Evolutionary conservation across 805 yeast genomes (phyloP).

Genomic region (Dipodascus geniculatus): DNA sequence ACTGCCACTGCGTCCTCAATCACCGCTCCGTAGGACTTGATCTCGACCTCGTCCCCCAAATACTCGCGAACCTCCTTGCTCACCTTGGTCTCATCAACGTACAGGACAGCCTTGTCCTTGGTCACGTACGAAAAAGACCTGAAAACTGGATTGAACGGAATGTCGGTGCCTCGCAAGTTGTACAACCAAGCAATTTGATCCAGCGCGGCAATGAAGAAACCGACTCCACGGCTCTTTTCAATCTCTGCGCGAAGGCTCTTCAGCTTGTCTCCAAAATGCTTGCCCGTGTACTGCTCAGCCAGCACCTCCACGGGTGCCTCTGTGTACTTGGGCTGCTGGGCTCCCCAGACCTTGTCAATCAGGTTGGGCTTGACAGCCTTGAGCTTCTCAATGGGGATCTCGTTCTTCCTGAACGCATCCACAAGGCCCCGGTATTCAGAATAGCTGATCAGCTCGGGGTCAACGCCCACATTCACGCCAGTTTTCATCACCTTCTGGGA

Average conservation of each 20-base stretch:
- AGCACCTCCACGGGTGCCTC: constrained; percentile 39
- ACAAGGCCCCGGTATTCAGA: constrained; percentile 23
- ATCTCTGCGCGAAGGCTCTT: constrained; percentile 27
- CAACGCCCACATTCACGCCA: constrained; percentile 60
- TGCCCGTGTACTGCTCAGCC: constrained; percentile 52
- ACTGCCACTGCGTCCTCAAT: constrained; percentile 40
- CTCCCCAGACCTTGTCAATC: constrained; percentile 63
- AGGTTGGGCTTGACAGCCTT: constrained; percentile 45
- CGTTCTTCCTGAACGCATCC: constrained; percentile 16
- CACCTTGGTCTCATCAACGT: constrained; percentile 39
- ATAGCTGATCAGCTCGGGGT: constrained; percentile 60
- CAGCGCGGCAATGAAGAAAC: constrained; percentile 54
- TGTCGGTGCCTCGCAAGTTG: constrained; percentile 74
- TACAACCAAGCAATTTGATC: constrained; percentile 91
- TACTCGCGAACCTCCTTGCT: constrained; percentile 29
- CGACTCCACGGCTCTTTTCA: constrained; percentile 24
- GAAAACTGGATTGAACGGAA: constrained; percentile 79
- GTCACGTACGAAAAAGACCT: constrained; percentile 52
- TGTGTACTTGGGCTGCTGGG: constrained; percentile 53
- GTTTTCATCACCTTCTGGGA: constrained; percentile 38
- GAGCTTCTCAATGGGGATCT: constrained; percentile 16
- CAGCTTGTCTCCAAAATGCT: constrained; percentile 46
- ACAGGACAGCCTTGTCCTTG: constrained; percentile 35
- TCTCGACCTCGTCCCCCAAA: constrained; percentile 34
- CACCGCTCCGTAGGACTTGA: constrained; percentile 44